phyloP scores from a whole-genome alignment of 352 stramenopile genomes.

The Phytophthora syringae region DNA sequence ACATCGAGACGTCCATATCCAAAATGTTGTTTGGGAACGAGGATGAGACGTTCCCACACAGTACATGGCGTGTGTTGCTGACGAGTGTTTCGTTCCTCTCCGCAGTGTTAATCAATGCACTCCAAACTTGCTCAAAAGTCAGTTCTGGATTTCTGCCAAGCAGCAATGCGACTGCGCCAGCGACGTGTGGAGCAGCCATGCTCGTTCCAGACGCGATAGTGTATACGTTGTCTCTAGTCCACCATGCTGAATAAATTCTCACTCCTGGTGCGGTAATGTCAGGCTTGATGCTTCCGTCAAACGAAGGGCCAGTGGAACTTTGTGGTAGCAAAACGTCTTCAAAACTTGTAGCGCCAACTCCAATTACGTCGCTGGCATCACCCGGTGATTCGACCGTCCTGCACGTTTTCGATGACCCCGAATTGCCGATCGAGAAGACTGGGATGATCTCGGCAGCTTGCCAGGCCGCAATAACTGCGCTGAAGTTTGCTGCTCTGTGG shows the following conservation, averaged over 20 bases:
- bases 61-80: conserved; percentile 1
- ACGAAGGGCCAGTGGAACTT: conserved; percentile 45
- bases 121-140: conserved; percentile 39
- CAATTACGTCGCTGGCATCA: conserved; percentile 44
- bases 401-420: conserved; percentile 31
- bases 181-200: conserved; percentile 54
- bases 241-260: conserved; percentile 42
- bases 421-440: conserved; percentile 53
- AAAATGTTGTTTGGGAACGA: conserved; percentile 41
- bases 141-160: conserved; percentile 39
- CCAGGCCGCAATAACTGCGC: conserved; percentile 45
- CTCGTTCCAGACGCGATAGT: conserved; percentile 49
- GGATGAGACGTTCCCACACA: conserved; percentile 34
- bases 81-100: conserved; percentile 11
- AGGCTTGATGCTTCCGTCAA: conserved; percentile 40
- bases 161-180: conserved; percentile 51
- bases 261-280: conserved; percentile 50
- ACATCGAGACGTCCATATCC: conserved; percentile 37
- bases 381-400: conserved; percentile 37
- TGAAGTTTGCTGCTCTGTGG: conserved; percentile 33
- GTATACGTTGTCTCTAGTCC: conserved; percentile 46
- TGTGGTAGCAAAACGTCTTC: conserved; percentile 33
- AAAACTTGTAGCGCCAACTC: conserved; percentile 38
- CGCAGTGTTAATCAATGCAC: conserved; percentile 7
- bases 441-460: conserved; percentile 48